Evolutionary conservation across 2,329 filamentous ascomycete species (phyloP), one percentile per base, ranked within the genome.

Genomic region (Bipolaris cookei): DNA sequence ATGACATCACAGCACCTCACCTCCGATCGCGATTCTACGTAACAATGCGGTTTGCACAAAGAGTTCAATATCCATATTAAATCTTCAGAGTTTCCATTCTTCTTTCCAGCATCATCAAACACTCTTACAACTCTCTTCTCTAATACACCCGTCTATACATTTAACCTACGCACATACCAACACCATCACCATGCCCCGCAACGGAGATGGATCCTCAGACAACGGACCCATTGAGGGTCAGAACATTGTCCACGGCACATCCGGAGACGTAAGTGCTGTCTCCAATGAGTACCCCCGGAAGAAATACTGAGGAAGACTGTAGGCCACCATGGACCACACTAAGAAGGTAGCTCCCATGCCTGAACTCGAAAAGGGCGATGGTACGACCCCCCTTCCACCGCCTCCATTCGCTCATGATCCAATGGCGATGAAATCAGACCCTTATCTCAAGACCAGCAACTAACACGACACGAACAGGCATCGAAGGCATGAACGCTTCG

Each of bases 151-250:
- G 14, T 21, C 23, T 25, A 3, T 18, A 49, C 21, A 30, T 21
- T 20, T 34, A 48, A 50, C 37, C 13, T 16, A 41, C 25, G n/a
- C 23, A 50, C 11, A 14, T n/a, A 30, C 28, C 53, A n/a, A 45
- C 10, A 44, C 37, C 37, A 38, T 21, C 53, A 70, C 59, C 53
- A 78, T 78, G 76, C 76, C 76, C 65, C 76, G 75, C 62, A 67
- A 78, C 65, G 76, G 76, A 66, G 74, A 76, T 66, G 76, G 76
- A 62, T 73, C 71, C 60, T 67, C 71, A 20, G 71, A 79, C 71
- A 78, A 78, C 68, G 76, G 69, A 44, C 68, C 74, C 61, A 71
- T 75, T 32, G 76, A 78, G 64, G 52, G 71, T 57, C 54, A 75
- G 41, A 69, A 71, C 54, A 58, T 75, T 38, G 60, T 75, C 45